A percentile compares a stretch with the other conserved stretches of the same genome.
Evolutionary conservation across 2,329 filamentous ascomycete species (phyloP).

Genomic region (Scleromitrula shiraiana): DNA sequence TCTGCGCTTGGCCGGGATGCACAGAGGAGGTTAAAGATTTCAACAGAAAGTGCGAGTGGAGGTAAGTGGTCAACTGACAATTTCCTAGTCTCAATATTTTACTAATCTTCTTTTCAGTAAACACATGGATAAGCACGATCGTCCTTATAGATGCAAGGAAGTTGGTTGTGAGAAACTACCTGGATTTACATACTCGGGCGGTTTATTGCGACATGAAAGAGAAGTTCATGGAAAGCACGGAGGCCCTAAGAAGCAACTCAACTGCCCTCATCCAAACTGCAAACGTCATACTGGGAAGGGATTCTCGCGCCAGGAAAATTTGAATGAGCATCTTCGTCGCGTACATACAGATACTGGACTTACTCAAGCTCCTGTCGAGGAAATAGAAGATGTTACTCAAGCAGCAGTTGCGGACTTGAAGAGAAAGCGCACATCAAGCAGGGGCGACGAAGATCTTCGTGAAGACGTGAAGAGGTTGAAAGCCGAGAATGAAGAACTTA

Average conservation of each 20-base stretch:
- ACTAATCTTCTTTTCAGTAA: slow-evolving; percentile 51
- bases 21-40: slow-evolving; percentile 58
- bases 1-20: slow-evolving; percentile 66
- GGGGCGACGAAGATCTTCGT: slow-evolving; percentile 37
- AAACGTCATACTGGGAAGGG: slow-evolving; percentile 83
- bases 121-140: slow-evolving; percentile 97
- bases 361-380: slow-evolving; percentile 30
- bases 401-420: slow-evolving; percentile 36
- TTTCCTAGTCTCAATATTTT: slow-evolving; percentile 17
- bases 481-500: slow-evolving; percentile 53
- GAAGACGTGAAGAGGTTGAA: slow-evolving; percentile 60
- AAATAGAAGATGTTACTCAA: slow-evolving; percentile 37
- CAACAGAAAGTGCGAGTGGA: slow-evolving; percentile 80
- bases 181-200: slow-evolving; percentile 92
- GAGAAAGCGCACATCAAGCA: slow-evolving; percentile 36
- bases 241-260: slow-evolving; percentile 77
- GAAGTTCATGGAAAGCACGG: slow-evolving; percentile 70
- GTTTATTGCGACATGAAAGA: slow-evolving; percentile 79
- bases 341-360: slow-evolving; percentile 60
- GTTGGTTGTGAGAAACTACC: slow-evolving; percentile 84
- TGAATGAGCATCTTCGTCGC: slow-evolving; percentile 85
- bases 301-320: slow-evolving; percentile 88
- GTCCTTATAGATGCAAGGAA: slow-evolving; percentile 79
- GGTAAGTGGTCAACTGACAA: slow-evolving; percentile 49
- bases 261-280: slow-evolving; percentile 80